Base-by-base conservation (phyloP, 2,329 filamentous ascomycete genomes). In the Magnaporthales sp. region DNA sequence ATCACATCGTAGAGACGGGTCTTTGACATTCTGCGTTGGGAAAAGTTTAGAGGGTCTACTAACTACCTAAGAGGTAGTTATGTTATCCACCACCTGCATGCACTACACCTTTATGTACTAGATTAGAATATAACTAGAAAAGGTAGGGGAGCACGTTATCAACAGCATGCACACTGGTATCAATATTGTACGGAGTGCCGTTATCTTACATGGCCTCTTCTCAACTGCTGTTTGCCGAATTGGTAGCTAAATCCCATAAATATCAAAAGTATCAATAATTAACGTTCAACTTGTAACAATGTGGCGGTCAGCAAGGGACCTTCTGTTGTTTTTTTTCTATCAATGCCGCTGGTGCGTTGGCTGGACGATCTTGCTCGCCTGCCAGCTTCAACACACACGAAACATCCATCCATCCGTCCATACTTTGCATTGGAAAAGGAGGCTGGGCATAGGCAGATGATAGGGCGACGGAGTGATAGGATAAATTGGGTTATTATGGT, bases 381-480 rank as follows among this genome's bases (percentile, higher is more conserved):
- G n/a, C 54, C 54, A 58, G 24, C 54, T 26, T 58, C 15, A 46
- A 46, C n/a, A 46, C 22, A 58, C 54, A 58, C 54, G 54, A 58
- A 58, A 58, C 54, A 58, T 26, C 54, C 54, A 38, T 38, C 32
- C 32, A 58, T 22, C 54, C 22, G 11, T 24, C 54, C 22, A 58
- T 58, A 58, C 22, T 26, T 26, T 58, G 24, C n/a, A 58, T 24
- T 63, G 62, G 62, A 9, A 31, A 38, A 10, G 62, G 30, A 38
- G 29, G 26, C 26, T 63, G 10, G 62, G 62, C 30, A 7, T 24
- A 38, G n/a, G 26, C 31, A 26, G 27, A 24, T 31, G 62, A 26
- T 26, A 24, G 61, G 62, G 32, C 29, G 62, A 31, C 13, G 62
- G n/a, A 31, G 24, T 63, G 62, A 46, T 63, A 63, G 62, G 62